These are phyloP conservation scores for Leccinum fuscescens DNA, from an alignment of 1,284 basidiomycete genomes.

Conservation along the genomic window DNA sequence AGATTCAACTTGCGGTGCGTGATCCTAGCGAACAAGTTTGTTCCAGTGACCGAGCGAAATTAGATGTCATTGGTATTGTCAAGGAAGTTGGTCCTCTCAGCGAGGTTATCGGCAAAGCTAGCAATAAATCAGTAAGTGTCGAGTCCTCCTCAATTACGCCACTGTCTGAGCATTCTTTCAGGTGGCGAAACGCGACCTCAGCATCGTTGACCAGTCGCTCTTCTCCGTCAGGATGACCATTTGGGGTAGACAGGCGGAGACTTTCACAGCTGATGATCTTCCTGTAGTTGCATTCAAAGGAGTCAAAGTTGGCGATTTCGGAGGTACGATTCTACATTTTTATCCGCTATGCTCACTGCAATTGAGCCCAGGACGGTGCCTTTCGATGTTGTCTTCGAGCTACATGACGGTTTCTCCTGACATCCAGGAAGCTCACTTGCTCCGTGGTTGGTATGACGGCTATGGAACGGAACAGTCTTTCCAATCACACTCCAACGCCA, in stretches of 20 bases:
- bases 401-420: slow-evolving; percentile 87
- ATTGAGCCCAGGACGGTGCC: slow-evolving; percentile 56
- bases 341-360: not conserved
- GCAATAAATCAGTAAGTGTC: slow-evolving; percentile 55
- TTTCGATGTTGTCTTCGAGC: slow-evolving; percentile 70
- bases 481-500: slow-evolving; percentile 62
- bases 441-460: slow-evolving; percentile 92
- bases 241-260: slow-evolving; percentile 96
- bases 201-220: slow-evolving; percentile 82
- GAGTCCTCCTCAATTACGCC: slow-evolving; percentile 1
- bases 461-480: slow-evolving; percentile 64
- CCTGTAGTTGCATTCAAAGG: slow-evolving; percentile 93
- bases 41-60: slow-evolving; percentile 10
- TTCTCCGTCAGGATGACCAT: slow-evolving; percentile 86
- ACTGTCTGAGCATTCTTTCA: slow-evolving; percentile 31
- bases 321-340: slow-evolving; percentile 49
- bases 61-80: slow-evolving; percentile 85
- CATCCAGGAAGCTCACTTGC: slow-evolving; percentile 78
- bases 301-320: slow-evolving; percentile 93
- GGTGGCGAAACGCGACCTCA: slow-evolving; percentile 86
- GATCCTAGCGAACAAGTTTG: not conserved
- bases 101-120: slow-evolving; percentile 73
- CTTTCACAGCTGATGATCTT: slow-evolving; percentile 57
- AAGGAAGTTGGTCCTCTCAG: slow-evolving; percentile 73
- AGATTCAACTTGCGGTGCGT: slow-evolving; percentile 76